Evolutionary conservation across 2,329 filamentous ascomycete species (phyloP).

Genomic region (Colletotrichum simmondsii): DNA sequence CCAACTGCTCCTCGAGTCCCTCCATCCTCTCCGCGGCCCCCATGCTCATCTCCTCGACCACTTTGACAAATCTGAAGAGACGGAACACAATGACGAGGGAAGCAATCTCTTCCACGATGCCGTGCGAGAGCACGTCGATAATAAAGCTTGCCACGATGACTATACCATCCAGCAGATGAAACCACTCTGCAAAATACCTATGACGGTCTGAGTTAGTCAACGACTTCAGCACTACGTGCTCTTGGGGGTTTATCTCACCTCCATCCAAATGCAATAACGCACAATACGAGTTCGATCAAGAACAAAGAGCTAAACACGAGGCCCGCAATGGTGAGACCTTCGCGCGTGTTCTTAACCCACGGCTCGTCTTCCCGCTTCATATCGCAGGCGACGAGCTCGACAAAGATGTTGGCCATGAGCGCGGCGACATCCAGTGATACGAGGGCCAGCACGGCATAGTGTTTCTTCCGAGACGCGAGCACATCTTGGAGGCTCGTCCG

Average conservation of each 20-base stretch:
- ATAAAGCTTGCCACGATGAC: constrained; percentile 72
- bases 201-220: constrained; percentile 16
- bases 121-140: constrained; percentile 70
- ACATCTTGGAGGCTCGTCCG: constrained; percentile 25
- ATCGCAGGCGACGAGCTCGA: constrained; percentile 61
- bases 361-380: constrained; percentile 49
- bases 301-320: constrained; percentile 73
- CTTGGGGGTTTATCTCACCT: constrained; percentile 52
- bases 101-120: constrained; percentile 70
- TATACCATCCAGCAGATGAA: constrained; percentile 72
- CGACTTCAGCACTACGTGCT: not conserved
- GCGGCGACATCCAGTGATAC: constrained; percentile 58
- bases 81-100: constrained; percentile 75
- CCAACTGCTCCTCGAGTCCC: constrained; percentile 62
- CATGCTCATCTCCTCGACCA: constrained; percentile 74
- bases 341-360: constrained; percentile 52
- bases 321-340: constrained; percentile 60
- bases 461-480: constrained; percentile 50
- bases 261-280: constrained; percentile 70
- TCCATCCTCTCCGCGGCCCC: constrained; percentile 73
- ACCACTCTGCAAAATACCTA: constrained; percentile 68
- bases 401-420: constrained; percentile 59
- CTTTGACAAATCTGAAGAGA: constrained; percentile 77
- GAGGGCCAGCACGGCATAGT: constrained; percentile 55
- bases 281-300: constrained; percentile 68